Percentiles rank a stretch among this genome's conserved stretches.
These are phyloP conservation scores for Syzygium oleosum DNA, from an alignment of 345 rosid species.

Conservation along the genomic window DNA sequence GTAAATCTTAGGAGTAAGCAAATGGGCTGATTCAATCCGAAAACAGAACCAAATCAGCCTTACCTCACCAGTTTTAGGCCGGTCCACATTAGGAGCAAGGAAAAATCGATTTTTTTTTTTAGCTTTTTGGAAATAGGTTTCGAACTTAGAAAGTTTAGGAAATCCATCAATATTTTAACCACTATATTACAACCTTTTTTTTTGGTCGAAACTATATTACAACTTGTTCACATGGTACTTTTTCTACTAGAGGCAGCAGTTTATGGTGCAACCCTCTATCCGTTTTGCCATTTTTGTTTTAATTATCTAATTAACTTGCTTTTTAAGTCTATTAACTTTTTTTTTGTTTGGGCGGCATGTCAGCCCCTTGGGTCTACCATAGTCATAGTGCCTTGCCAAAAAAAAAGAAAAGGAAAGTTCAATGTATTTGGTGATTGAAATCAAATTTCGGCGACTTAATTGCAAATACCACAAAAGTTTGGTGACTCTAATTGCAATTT, in stretches of 20 bases:
- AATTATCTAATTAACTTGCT: not conserved
- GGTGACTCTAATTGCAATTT: not conserved
- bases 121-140: not conserved
- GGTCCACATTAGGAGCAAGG: not conserved
- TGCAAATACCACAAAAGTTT: not conserved
- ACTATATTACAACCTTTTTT: not conserved
- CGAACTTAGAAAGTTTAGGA: not conserved
- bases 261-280: not conserved
- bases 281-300: not conserved
- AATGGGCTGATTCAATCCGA: not conserved
- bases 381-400: too few relatives aligned
- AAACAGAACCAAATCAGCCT: not conserved
- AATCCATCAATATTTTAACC: not conserved
- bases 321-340: not conserved
- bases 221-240: not conserved
- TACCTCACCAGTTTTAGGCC: not conserved
- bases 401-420: too few relatives aligned
- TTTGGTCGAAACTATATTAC: not conserved
- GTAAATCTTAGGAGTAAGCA: not conserved
- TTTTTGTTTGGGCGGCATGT: too few relatives aligned
- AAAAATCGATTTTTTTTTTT: not conserved
- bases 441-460: not conserved
- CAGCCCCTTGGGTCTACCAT: too few relatives aligned
- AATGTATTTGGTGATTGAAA: not conserved
- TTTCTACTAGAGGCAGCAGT: not conserved